Evolutionary conservation across 129 eudicot genomes (phyloP), one percentile per base, ranked within the genome.

Genomic region (Tagetes patula): DNA sequence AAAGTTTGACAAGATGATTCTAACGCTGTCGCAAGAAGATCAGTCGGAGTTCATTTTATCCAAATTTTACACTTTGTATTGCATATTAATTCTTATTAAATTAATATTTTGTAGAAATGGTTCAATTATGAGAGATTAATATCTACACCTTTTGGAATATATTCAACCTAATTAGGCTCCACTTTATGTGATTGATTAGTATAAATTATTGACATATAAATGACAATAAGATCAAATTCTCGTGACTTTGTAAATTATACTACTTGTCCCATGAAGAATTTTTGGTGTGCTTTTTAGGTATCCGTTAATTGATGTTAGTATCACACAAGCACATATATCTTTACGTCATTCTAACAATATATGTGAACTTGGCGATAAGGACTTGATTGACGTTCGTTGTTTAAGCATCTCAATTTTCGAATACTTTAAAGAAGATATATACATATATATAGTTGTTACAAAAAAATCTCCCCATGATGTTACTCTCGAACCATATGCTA

Each of bases 251-350:
- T 5, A 20, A 20, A 27, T 54, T 6, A 54, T 54, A 56, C 14
- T 49, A 54, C 38, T 31, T 32, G 11, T 4, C 69, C 48, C 48
- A 14, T 40, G 69, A 39, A 64, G 69, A 14, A 64, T 64, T 39
- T 38, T 64, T 13, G 12, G 9, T 64, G 34, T 39, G 34, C 49
- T n/a, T n/a, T 59, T 64, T 64, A 64, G 34, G 69, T 64, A 62
- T 36, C 67, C 8, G 13, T 12, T 62, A 3, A 14, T 62, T 62
- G 47, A 62, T 62, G 67, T 37, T 62, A 11, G 46, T 11, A 63
- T 38, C 48, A 63, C 31, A 38, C 46, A 63, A 8, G 11, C 5
- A 11, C 48, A n/a, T 12, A 38, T 38, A 63, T 56, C 14, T 59
- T 31, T 37, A 40, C 42, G 9, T 37, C 31, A 36, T 37, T 9